Evolutionary conservation across 495 filamentous ascomycete species (phyloP).

Genomic region (Neurospora tetrasperma): DNA sequence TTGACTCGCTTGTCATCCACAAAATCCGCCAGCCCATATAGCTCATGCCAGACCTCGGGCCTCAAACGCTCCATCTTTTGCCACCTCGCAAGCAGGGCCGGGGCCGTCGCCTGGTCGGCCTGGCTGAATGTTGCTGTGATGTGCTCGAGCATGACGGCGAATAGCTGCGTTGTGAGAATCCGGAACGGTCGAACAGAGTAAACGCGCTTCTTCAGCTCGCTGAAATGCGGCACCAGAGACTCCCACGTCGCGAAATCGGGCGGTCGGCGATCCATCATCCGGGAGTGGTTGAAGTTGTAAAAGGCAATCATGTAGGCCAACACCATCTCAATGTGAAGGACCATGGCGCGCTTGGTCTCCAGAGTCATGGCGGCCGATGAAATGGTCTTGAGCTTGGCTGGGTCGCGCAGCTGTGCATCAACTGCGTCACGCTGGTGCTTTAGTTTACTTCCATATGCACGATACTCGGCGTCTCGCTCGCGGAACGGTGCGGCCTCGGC

Average conservation of each 20-base stretch:
- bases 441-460: constrained; percentile 26
- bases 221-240: constrained; percentile 22
- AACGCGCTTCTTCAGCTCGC: constrained; percentile 19
- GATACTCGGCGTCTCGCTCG: constrained; percentile 17
- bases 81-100: constrained; percentile 8
- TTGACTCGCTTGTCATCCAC: constrained; percentile 18
- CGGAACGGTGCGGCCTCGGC: constrained; percentile 15
- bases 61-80: constrained; percentile 8
- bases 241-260: constrained; percentile 18
- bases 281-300: constrained; percentile 17
- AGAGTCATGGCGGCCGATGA: background rate
- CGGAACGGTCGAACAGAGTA: constrained; percentile 15
- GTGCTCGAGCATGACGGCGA: constrained; percentile 29
- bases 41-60: constrained; percentile 20
- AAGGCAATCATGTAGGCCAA: constrained; percentile 33
- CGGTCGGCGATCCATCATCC: constrained; percentile 14
- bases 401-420: constrained; percentile 25
- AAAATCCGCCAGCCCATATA: constrained; percentile 2
- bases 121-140: constrained; percentile 17
- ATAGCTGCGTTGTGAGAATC: constrained; percentile 23
- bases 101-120: constrained; percentile 13
- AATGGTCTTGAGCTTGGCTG: background rate
- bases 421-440: constrained; percentile 38
- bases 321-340: constrained; percentile 32
- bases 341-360: constrained; percentile 21